Conservation (phyloP, 1,284 basidiomycete genomes). For the Tilletia horrida region DNA sequence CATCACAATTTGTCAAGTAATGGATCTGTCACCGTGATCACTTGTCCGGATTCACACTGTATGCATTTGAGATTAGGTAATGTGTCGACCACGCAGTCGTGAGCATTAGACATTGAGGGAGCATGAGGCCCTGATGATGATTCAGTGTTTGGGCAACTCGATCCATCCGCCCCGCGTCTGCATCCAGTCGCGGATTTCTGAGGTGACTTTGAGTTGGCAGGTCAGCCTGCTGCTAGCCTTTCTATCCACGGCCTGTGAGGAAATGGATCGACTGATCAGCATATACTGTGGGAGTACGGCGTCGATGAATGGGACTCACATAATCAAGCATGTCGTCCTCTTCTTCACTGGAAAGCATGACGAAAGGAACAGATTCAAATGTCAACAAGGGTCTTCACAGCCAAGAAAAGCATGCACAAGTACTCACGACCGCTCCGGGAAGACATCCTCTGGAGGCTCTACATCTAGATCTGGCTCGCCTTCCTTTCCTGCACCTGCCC, state of each 20-base stretch:
- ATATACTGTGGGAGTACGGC: background rate
- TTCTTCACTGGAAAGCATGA: constrained; percentile 21
- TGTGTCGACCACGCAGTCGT: no score
- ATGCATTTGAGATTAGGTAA: no score
- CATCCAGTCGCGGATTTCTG: constrained; percentile 30
- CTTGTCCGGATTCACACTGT: no score
- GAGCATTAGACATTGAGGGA: no score
- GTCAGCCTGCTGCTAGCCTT: constrained; percentile 26
- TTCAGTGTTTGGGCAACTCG: constrained; percentile 23
- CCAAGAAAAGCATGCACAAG: background rate
- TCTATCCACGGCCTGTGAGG: constrained; percentile 25
- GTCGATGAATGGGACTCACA: background rate
- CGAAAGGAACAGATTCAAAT: background rate
- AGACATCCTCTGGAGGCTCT: constrained; percentile 17
- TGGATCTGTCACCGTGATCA: no score
- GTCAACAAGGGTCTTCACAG: background rate
- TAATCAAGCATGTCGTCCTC: constrained; percentile 43
- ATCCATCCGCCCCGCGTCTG: constrained; percentile 23
- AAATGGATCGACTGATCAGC: no score
- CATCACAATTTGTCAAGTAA: no score
- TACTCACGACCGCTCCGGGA: constrained; percentile 7
- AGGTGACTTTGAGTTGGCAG: constrained; percentile 31
- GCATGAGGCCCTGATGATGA: no score
- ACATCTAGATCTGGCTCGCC: constrained; percentile 19
- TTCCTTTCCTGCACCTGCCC: background rate